Percentiles rank a stretch among this genome's conserved stretches.
Conservation (phyloP, 257 asterid genomes). For the Gentiana straminea region DNA sequence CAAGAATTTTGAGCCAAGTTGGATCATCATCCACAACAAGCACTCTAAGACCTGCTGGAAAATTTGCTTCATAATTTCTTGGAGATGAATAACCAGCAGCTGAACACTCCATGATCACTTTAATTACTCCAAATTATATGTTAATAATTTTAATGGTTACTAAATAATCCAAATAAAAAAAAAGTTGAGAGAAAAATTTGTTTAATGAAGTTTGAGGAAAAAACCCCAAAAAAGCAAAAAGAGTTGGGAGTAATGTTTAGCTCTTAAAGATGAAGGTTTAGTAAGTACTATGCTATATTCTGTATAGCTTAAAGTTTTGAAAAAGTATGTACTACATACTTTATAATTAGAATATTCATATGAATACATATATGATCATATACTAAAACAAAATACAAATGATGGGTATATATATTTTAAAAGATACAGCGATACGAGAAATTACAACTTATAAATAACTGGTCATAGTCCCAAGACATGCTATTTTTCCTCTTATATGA, state of each 20-base stretch:
- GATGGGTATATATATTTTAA: too few species aligned
- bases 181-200: not conserved
- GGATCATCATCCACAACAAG: slow-evolving; percentile 98
- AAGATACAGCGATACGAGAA: too few species aligned
- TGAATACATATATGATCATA: too few species aligned
- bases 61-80: slow-evolving; percentile 44
- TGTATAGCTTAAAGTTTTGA: too few species aligned
- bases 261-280: too few species aligned
- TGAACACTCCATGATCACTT: slow-evolving; percentile 37
- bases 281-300: too few species aligned
- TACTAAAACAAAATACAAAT: too few species aligned
- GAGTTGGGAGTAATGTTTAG: slow-evolving; percentile 1
- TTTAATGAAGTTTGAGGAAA: slow-evolving; percentile 3
- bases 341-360: too few species aligned
- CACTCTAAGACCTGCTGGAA: slow-evolving; percentile 89
- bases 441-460: too few species aligned
- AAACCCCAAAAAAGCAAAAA: not conserved
- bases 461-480: too few species aligned
- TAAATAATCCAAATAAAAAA: not conserved
- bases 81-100: slow-evolving; percentile 62
- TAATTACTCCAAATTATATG: not conserved
- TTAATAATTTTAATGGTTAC: not conserved
- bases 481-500: too few species aligned
- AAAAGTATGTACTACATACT: too few species aligned
- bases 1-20: slow-evolving; percentile 95